Conservation (phyloP, 192 early-diverging fungal genomes). For the Backusella australiensis region DNA sequence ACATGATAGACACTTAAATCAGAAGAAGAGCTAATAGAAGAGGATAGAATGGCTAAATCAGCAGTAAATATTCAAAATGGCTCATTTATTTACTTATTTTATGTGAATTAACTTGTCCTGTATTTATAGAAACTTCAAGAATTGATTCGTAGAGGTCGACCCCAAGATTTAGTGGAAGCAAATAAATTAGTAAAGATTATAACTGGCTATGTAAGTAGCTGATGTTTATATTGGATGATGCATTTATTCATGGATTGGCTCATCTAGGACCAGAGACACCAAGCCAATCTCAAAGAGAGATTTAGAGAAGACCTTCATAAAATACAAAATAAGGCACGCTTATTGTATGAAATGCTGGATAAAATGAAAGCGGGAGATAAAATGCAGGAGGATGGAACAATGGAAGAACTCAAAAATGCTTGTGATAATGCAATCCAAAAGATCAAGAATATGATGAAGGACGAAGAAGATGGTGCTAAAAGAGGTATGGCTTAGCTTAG, state of each 20-base stretch:
- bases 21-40: constrained; percentile 89
- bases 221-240: background rate
- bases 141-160: constrained; percentile 86
- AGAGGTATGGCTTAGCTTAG: constrained; percentile 47
- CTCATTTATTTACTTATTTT: background rate
- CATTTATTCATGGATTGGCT: background rate
- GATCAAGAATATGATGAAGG: constrained; percentile 66
- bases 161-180: constrained; percentile 90
- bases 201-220: constrained; percentile 81
- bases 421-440: constrained; percentile 67
- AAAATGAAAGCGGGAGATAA: constrained; percentile 59
- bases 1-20: constrained; percentile 70
- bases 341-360: constrained; percentile 82
- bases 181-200: constrained; percentile 98
- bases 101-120: background rate
- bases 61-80: constrained; percentile 49
- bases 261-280: constrained; percentile 48
- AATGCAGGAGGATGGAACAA: background rate
- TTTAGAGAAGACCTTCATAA: constrained; percentile 78
- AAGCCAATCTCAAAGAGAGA: constrained; percentile 85
- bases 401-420: constrained; percentile 60
- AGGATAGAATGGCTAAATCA: constrained; percentile 81
- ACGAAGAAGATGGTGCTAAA: constrained; percentile 70
- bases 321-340: constrained; percentile 71
- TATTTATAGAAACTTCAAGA: constrained; percentile 88